Conservation (phyloP, 1,284 basidiomycete genomes). For the Erythrobasidium hasegawianum region DNA sequence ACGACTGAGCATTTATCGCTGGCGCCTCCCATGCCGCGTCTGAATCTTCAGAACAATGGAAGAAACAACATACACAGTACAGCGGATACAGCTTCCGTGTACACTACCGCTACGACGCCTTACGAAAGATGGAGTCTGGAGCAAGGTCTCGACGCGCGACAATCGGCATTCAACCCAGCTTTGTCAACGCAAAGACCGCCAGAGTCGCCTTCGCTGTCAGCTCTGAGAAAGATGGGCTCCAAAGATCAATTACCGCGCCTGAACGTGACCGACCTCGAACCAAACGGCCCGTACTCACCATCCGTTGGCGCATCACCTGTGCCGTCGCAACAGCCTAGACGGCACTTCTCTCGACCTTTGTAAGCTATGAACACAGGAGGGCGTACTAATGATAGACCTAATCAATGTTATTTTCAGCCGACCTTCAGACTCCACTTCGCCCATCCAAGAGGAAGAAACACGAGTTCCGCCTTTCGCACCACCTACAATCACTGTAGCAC, state of each 20-base stretch:
- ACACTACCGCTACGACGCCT: slow-evolving; percentile 20
- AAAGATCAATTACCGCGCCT: slow-evolving; percentile 11
- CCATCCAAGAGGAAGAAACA: slow-evolving; percentile 14
- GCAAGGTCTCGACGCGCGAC: slow-evolving; percentile 14
- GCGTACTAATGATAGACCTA: background rate
- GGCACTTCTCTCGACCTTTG: slow-evolving; percentile 34
- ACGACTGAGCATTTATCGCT: slow-evolving; percentile 25
- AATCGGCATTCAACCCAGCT: background rate
- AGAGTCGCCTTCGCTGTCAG: slow-evolving; percentile 26
- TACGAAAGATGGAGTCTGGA: slow-evolving; percentile 34
- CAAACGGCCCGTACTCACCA: slow-evolving; percentile 16
- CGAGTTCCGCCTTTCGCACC: slow-evolving; percentile 6
- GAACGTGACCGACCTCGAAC: slow-evolving; percentile 6
- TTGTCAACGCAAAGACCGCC: slow-evolving; percentile 22
- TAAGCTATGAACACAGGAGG: slow-evolving; percentile 5
- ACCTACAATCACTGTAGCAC: slow-evolving; percentile 27
- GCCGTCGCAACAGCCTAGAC: slow-evolving; percentile 16
- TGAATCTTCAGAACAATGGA: background rate
- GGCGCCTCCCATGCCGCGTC: slow-evolving; percentile 31
- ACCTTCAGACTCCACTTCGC: background rate
- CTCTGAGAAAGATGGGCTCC: slow-evolving; percentile 11
- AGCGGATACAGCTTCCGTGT: slow-evolving; percentile 32
- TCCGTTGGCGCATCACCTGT: slow-evolving; percentile 21
- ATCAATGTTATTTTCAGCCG: background rate
- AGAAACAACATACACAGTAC: slow-evolving; percentile 25